These are phyloP conservation scores for Ophiosphaerella korrae DNA, from an alignment of 2,329 filamentous ascomycete species.

Conservation along the genomic window DNA sequence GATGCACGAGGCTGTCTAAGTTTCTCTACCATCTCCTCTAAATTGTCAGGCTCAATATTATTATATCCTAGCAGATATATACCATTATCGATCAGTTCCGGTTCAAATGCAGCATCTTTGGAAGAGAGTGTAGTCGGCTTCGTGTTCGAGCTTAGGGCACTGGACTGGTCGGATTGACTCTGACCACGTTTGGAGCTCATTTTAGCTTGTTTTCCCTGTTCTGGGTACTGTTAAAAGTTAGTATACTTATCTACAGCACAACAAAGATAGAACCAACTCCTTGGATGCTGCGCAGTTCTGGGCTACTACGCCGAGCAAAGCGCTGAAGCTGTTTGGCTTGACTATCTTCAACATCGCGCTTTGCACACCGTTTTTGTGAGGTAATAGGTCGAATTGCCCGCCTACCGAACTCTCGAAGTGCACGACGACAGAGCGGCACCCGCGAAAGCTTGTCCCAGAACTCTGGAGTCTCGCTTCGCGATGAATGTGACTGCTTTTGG, in stretches of 20 bases:
- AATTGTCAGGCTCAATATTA: conserved; percentile 17
- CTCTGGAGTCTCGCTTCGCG: conserved; percentile 9
- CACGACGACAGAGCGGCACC: conserved; percentile 15
- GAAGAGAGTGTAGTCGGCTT: conserved; percentile 7
- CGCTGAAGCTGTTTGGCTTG: conserved; percentile 11
- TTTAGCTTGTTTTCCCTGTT: conserved; percentile 5
- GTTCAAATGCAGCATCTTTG: conserved; percentile 13
- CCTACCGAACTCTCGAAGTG: conserved; percentile 16
- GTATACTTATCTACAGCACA: neutral
- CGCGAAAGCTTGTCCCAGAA: conserved; percentile 17
- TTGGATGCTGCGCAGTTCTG: conserved; percentile 8
- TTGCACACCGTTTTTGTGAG: conserved; percentile 2
- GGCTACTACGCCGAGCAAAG: conserved; percentile 17
- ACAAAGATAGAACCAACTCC: conserved; percentile 6
- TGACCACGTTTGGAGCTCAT: conserved; percentile 11
- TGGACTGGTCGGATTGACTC: conserved; percentile 8
- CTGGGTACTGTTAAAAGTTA: conserved; percentile 14
- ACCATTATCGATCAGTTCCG: conserved; percentile 8
- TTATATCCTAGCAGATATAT: conserved; percentile 10
- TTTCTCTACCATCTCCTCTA: conserved; percentile 11
- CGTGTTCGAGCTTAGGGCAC: conserved; percentile 8
- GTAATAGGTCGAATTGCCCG: conserved; percentile 6
- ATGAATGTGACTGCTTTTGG: conserved; percentile 6
- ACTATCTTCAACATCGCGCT: conserved; percentile 3
- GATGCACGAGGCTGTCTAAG: conserved; percentile 7